phyloP scores from a whole-genome alignment of 176 grass and related monocot species.

The Aegilops umbellulata region DNA sequence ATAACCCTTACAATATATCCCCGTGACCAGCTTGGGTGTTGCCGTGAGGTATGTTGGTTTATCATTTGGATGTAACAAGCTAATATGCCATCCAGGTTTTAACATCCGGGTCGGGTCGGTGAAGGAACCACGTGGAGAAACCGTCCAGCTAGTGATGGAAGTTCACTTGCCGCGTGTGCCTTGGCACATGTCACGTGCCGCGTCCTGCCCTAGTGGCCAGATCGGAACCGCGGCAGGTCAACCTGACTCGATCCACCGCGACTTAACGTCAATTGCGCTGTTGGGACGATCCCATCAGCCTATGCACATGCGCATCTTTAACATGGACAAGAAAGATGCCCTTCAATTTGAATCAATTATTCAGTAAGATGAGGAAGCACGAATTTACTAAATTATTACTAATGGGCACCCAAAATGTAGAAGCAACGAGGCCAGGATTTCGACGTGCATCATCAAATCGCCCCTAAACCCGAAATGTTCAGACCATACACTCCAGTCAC shows the following conservation, averaged over 20 bases:
- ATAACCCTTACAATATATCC: too few species aligned
- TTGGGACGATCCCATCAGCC: neutral
- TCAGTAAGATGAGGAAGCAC: neutral
- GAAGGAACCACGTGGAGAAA: conserved; percentile 4
- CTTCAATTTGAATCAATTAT: neutral
- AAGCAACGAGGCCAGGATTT: too few species aligned
- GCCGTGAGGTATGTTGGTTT: too few species aligned
- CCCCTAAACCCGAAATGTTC: too few species aligned
- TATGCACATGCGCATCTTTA: neutral
- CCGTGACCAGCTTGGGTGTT: too few species aligned
- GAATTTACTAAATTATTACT: too few species aligned
- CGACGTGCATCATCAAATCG: too few species aligned
- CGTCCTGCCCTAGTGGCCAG: neutral
- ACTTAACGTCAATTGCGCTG: neutral
- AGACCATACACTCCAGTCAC: too few species aligned
- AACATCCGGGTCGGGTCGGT: neutral
- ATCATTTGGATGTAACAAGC: too few species aligned
- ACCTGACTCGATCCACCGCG: neutral
- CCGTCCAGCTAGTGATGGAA: conserved; percentile 18
- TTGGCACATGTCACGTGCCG: conserved; percentile 18
- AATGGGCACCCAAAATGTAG: too few species aligned
- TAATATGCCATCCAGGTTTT: too few species aligned
- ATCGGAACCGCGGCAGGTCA: neutral
- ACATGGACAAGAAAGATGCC: neutral
- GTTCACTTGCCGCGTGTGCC: conserved; percentile 1